Evolutionary conservation across 2,329 filamentous ascomycete species (phyloP), one percentile per base, ranked within the genome.

Genomic region (Xylariaceae sp.): DNA sequence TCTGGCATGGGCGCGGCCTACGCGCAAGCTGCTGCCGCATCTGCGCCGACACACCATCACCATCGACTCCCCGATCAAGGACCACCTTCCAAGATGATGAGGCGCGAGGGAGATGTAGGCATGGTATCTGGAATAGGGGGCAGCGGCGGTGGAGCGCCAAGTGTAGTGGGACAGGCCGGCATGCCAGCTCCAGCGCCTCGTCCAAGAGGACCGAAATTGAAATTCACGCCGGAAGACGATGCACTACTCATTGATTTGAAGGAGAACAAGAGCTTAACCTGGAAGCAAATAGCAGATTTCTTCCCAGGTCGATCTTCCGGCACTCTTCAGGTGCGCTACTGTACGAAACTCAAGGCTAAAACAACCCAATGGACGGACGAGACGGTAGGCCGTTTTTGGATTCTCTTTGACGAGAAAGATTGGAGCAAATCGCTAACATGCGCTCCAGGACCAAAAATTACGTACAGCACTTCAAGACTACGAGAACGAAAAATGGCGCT

Each of bases 231-330:
- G 8, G 90, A 95, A 65, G 91, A 96, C 63, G 91, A 96, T 66
- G 83, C 87, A 55, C 72, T 95, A 38, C 75, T 96, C 43, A 84
- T 95, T 45, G 88, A 95, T 62, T 73, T 96, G 51, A 96, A 96
- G 67, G 91, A 96, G 68, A 91, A 93, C 61, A 94, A 93, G 67
- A 91, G 88, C 62, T 74, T 96, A 63, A 95, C 91, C 4, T 96
- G 91, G 91, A 95, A 95, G 69, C 91, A 96, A 73, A 96, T 96
- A 61, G 88, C 90, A 45, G 91, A 95, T 62, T 95, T 95, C 69
- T 96, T 96, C 58, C 91, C 91, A 1, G 91, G 90, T 2, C 77
- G 91, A 47, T 93, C 88, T 47, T 94, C 88, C 37, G 91, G 91
- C 16, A 95, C 91, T 22, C 70, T 96, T 50, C 91, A 96, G 67